These are phyloP conservation scores for Suhomyces faveliae DNA, from an alignment of 805 yeast species.

Conservation along the genomic window DNA sequence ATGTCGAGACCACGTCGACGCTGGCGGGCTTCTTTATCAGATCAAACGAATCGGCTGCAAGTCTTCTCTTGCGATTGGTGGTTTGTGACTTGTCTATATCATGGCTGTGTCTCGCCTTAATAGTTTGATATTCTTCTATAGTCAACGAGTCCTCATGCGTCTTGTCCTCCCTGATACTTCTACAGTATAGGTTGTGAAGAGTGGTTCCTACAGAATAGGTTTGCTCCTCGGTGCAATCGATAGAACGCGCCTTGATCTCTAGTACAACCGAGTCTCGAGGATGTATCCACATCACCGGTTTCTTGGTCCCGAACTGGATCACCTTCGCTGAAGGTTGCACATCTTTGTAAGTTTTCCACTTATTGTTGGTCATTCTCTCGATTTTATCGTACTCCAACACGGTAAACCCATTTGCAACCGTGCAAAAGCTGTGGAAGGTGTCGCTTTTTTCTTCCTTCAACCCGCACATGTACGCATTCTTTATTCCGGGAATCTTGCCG, in stretches of 20 bases:
- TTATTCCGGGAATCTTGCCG: slow-evolving; percentile 74
- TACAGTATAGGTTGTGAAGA: slow-evolving; percentile 72
- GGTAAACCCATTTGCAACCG: slow-evolving; percentile 83
- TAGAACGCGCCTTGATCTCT: slow-evolving; percentile 79
- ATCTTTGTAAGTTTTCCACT: slow-evolving; percentile 53
- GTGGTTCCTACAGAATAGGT: slow-evolving; percentile 68
- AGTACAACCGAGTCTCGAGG: slow-evolving; percentile 77
- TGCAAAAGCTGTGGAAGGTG: slow-evolving; percentile 64
- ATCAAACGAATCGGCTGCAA: slow-evolving; percentile 16
- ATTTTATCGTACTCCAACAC: slow-evolving; percentile 59
- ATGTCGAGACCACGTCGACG: slow-evolving; percentile 16
- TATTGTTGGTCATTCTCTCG: slow-evolving; percentile 52
- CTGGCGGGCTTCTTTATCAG: slow-evolving; percentile 8
- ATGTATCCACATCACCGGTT: slow-evolving; percentile 75
- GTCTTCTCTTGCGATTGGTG: slow-evolving; percentile 24
- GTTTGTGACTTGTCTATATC: slow-evolving; percentile 27
- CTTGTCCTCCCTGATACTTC: slow-evolving; percentile 68
- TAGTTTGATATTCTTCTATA: slow-evolving; percentile 48
- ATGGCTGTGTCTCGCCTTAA: slow-evolving; percentile 29
- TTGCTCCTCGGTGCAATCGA: slow-evolving; percentile 45
- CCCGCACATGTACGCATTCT: slow-evolving; percentile 74
- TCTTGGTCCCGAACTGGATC: slow-evolving; percentile 55
- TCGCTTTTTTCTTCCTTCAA: slow-evolving; percentile 45
- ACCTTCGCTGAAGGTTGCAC: slow-evolving; percentile 40
- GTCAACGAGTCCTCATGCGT: slow-evolving; percentile 54